Conservation (phyloP, 192 early-diverging fungal species). For the Geosiphon pyriformis region DNA sequence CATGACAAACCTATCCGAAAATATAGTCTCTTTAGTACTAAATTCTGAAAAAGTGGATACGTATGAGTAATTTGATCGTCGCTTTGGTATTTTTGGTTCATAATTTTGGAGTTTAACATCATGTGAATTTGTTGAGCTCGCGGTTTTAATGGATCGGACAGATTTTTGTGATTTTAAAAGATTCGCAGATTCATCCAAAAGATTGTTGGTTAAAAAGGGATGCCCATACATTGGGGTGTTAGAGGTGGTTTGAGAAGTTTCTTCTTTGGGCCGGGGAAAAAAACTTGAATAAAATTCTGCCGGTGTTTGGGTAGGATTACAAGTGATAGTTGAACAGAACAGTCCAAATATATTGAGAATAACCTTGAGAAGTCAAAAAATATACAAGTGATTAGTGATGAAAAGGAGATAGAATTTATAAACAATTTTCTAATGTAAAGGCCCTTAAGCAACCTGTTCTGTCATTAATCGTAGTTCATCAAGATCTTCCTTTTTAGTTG, state of each 20-base stretch:
- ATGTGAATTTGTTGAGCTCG: conserved; percentile 14
- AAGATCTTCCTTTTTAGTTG: conserved; percentile 32
- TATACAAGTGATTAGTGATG: background rate
- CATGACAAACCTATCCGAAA: background rate
- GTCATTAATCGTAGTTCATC: conserved; percentile 42
- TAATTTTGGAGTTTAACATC: background rate
- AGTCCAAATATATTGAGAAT: conserved; percentile 11
- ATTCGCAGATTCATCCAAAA: no score
- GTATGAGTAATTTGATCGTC: conserved; percentile 18
- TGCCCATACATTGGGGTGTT: no score
- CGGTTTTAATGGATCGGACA: conserved; percentile 5
- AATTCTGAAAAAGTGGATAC: background rate
- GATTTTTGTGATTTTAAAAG: conserved; percentile 12
- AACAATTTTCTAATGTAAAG: background rate
- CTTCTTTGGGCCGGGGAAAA: conserved; percentile 16
- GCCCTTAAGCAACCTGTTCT: conserved; percentile 40
- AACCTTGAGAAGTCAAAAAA: conserved; percentile 9
- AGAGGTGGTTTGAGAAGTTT: background rate
- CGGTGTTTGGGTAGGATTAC: conserved; percentile 12
- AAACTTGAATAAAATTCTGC: conserved; percentile 7
- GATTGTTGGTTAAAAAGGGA: no score
- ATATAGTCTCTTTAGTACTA: background rate
- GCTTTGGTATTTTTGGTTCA: conserved; percentile 3
- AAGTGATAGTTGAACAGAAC: conserved; percentile 13
- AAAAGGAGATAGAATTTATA: background rate